Conservation (phyloP, 345 rosid species). For the Alliaria petiolata region DNA sequence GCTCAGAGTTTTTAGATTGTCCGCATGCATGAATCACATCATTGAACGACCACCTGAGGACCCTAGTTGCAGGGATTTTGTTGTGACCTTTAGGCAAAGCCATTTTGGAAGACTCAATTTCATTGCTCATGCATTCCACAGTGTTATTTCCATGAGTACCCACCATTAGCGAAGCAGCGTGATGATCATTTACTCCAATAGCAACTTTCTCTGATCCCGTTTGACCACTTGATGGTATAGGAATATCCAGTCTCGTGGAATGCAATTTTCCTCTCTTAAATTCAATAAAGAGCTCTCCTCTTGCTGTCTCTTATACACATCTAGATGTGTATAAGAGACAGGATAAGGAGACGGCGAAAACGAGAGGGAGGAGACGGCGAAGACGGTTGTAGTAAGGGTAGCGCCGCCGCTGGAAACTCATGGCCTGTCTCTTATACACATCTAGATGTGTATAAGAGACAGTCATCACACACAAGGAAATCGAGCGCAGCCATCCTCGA, state of each 20-base stretch:
- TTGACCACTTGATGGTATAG: constrained; percentile 49
- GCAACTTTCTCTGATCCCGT: constrained; percentile 34
- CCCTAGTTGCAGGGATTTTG: constrained; percentile 25
- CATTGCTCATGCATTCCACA: constrained; percentile 26
- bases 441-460: constrained; percentile 1
- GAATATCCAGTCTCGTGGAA: constrained; percentile 64
- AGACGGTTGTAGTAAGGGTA: constrained; percentile 46
- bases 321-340: no score
- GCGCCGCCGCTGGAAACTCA: constrained; percentile 80
- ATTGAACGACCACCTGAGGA: constrained; percentile 54
- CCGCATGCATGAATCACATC: constrained; percentile 68
- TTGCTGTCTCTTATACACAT: no score
- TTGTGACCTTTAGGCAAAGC: constrained; percentile 18
- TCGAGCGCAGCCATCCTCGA: constrained; percentile 99
- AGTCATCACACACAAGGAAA: constrained; percentile 84
- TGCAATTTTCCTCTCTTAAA: constrained; percentile 28
- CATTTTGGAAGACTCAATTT: constrained; percentile 21
- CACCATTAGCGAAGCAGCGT: constrained; percentile 14
- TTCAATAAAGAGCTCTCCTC: constrained; percentile 31
- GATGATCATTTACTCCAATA: constrained; percentile 29
- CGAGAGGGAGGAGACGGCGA: constrained; percentile 46
- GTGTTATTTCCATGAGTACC: constrained; percentile 22
- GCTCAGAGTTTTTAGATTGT: constrained; percentile 41
- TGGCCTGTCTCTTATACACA: no score
- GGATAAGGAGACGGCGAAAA: constrained; percentile 44